A percentile compares a stretch with the other conserved stretches of the same genome.
Evolutionary conservation across 202 grass and related monocot genomes (phyloP).

Genomic region (Schoenoplectus tabernaemontani): DNA sequence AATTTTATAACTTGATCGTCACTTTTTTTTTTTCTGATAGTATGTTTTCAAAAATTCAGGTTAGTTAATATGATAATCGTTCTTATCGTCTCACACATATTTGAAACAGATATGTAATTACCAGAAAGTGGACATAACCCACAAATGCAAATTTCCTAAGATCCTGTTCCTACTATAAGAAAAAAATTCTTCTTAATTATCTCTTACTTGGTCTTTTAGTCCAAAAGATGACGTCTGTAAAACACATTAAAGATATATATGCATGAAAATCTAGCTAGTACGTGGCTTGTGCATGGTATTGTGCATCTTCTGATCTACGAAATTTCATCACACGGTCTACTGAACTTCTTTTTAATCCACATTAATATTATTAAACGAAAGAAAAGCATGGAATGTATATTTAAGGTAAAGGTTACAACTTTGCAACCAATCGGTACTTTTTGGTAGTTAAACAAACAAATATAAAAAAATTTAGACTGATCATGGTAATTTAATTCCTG

Average conservation of each 20-base stretch:
- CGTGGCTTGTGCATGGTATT: constrained; percentile 4
- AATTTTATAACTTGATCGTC: too few relatives aligned
- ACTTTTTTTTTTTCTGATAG: too few relatives aligned
- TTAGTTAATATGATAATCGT: too few relatives aligned
- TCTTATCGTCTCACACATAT: too few relatives aligned
- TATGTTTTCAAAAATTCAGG: too few relatives aligned
- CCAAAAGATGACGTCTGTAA: constrained; percentile 17
- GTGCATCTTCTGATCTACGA: not conserved
- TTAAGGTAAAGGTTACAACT: not conserved
- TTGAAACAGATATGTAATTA: too few relatives aligned
- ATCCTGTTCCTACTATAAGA: constrained; percentile 15
- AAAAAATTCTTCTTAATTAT: not conserved
- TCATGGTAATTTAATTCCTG: not conserved
- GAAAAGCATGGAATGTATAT: not conserved
- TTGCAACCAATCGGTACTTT: not conserved
- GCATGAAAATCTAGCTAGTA: constrained; percentile 10
- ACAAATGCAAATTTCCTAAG: constrained; percentile 6
- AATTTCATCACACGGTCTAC: constrained; percentile 1
- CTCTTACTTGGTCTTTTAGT: constrained; percentile 10
- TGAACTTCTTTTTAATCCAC: not conserved
- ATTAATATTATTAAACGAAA: not conserved
- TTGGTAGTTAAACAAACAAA: not conserved
- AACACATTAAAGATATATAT: not conserved
- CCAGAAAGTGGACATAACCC: not conserved
- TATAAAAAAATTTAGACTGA: not conserved